Conservation (phyloP, 2,329 filamentous ascomycete species). For the Fusarium sp. region DNA sequence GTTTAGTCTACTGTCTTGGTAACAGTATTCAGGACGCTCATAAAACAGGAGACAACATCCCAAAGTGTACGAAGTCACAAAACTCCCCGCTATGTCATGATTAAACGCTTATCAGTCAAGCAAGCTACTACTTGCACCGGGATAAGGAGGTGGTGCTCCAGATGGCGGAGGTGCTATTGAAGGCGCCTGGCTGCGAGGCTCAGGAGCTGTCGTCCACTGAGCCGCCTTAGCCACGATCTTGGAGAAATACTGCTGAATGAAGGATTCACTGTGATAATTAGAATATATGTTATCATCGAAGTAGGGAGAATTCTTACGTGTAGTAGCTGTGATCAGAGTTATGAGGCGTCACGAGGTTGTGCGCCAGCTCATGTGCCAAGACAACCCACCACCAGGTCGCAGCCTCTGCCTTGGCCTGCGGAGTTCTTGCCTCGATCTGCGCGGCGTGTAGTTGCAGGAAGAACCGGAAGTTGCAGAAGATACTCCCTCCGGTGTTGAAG, state of each 20-base stretch:
- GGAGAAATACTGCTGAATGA: constrained; percentile 80
- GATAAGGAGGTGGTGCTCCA: constrained; percentile 29
- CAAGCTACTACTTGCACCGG: constrained; percentile 30
- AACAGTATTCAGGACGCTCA: neutral
- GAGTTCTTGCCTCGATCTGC: constrained; percentile 52
- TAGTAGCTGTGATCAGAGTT: constrained; percentile 85
- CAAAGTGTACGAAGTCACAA: constrained; percentile 15
- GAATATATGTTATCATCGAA: neutral
- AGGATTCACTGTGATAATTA: constrained; percentile 69
- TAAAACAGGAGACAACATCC: neutral
- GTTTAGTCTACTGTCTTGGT: neutral
- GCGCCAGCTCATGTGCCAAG: constrained; percentile 93
- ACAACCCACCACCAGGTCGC: constrained; percentile 93
- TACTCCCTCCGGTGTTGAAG: constrained; percentile 86
- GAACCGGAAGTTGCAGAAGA: constrained; percentile 95
- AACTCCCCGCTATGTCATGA: constrained; percentile 33
- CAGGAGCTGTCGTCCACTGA: constrained; percentile 47
- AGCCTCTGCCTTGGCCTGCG: constrained; percentile 71
- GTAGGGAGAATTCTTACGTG: constrained; percentile 62
- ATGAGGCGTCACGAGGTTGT: constrained; percentile 87
- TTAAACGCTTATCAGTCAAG: constrained; percentile 33
- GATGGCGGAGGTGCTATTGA: constrained; percentile 39
- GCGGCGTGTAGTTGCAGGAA: constrained; percentile 81
- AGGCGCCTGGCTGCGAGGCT: constrained; percentile 9
- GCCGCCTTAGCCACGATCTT: constrained; percentile 71